Evolutionary conservation across 108 stramenopile species (phyloP), one percentile per base, ranked within the genome.

Genomic region (Tribonema minus): DNA sequence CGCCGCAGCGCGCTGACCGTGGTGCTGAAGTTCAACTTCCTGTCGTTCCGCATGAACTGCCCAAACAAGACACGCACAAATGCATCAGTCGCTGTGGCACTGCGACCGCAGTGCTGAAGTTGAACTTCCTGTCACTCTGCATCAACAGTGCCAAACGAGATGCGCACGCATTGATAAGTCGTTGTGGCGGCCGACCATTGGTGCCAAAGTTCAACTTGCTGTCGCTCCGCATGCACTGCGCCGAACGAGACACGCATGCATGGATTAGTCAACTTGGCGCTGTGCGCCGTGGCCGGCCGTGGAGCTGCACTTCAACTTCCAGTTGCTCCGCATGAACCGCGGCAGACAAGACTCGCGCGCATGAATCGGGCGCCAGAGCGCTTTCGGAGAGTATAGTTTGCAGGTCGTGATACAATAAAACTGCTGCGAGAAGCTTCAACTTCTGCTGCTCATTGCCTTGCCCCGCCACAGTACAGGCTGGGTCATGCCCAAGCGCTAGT

Each of bases 121-220:
- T 82, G 2, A 85, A 73, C 37, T 71, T 63, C 61, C 70, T 75
- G 25, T 83, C 82, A 28, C 65, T 67, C 3, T 25, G 27, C 33
- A 61, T 37, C n/a, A 84, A 75, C 61, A 82, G 64, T n/a, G n/a
- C n/a, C n/a, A n/a, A n/a, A n/a, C n/a, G n/a, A n/a, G n/a, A n/a
- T n/a, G n/a, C n/a, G n/a, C n/a, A n/a, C n/a, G n/a, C n/a, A n/a
- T 20, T 54, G 15, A 54, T 54, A 9, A 54, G 46, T 20, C 20
- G 9, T 9, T 20, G 9, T 20, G 20, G 20, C 9, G 46, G 15
- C 20, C 9, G 20, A 20, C 46, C 15, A 20, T 77, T 85, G 3
- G 80, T 37, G 2, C 63, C 59, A 37, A 85, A 85, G 76, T 85
- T 82, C 12, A 85, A 73, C 37, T 71, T 63, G 34, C 70, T 75